Evolutionary conservation across 805 yeast species (phyloP).

Genomic region (Metschnikowia bowlesiae): DNA sequence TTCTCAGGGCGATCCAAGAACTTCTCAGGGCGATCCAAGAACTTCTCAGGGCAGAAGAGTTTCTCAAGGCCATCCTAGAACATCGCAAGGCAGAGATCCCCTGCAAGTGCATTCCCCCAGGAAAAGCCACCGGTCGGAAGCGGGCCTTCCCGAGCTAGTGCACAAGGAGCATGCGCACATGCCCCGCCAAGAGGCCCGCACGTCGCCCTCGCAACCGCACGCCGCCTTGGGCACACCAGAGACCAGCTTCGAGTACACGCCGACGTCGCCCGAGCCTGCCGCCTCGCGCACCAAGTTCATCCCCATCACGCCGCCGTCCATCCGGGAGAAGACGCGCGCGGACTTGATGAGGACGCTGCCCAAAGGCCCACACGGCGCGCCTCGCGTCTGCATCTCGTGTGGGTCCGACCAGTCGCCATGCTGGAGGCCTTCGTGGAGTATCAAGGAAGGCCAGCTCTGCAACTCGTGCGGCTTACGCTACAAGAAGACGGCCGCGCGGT

Average conservation of each 20-base stretch:
- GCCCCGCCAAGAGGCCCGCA: not conserved
- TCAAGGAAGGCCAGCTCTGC: constrained; percentile 88
- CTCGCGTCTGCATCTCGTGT: constrained; percentile 81
- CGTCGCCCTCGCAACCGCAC: not conserved
- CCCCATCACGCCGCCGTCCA: constrained; percentile 41
- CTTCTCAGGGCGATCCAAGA: too few relatives aligned
- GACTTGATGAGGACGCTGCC: constrained; percentile 35
- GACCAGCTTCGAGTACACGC: not conserved
- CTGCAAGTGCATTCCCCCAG: too few relatives aligned
- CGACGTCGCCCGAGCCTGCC: not conserved
- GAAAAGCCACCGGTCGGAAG: too few relatives aligned
- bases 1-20: too few relatives aligned
- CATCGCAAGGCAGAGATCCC: too few relatives aligned
- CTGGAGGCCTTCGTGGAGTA: constrained; percentile 98
- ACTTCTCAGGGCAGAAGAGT: too few relatives aligned
- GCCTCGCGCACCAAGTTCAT: constrained; percentile 22
- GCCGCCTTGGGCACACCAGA: not conserved
- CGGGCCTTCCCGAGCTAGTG: too few relatives aligned
- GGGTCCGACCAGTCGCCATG: constrained; percentile 91
- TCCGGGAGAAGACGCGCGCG: constrained; percentile 25
- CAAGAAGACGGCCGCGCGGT: constrained; percentile 90
- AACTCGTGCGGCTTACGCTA: constrained; percentile 94
- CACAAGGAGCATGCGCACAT: too few relatives aligned
- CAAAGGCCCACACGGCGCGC: constrained; percentile 18
- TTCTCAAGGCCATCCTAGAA: too few relatives aligned